Evolutionary conservation across 768 basidiomycete species (phyloP).

Genomic region (Mrakia frigida): DNA sequence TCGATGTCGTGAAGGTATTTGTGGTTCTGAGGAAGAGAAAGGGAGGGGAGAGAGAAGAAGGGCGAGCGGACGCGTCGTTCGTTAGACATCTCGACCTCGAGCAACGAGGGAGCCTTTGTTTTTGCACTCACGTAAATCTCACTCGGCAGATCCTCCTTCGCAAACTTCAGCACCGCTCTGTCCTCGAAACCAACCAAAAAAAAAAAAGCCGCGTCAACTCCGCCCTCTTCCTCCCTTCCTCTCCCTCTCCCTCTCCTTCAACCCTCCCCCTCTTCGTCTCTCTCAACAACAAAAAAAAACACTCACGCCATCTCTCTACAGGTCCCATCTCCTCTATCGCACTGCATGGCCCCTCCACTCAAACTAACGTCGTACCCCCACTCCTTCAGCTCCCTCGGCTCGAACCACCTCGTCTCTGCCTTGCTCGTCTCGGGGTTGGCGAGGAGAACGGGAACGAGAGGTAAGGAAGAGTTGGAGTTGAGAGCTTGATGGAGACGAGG

Average conservation of each 20-base stretch:
- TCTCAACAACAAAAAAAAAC: neutral
- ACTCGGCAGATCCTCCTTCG: neutral
- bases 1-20: conserved; percentile 30
- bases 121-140: neutral
- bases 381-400: conserved; percentile 6
- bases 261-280: too few relatives aligned
- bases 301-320: conserved; percentile 29
- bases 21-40: neutral
- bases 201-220: neutral
- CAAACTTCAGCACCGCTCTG: conserved; percentile 3
- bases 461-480: neutral
- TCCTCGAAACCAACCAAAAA: neutral
- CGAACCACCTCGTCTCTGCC: neutral
- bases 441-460: conserved; percentile 22
- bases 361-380: conserved; percentile 30
- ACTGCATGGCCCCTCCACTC: conserved; percentile 22
- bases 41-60: neutral
- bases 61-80: neutral
- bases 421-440: conserved; percentile 6
- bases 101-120: neutral
- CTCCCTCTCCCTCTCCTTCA: neutral
- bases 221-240: neutral
- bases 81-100: neutral
- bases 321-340: conserved; percentile 27
- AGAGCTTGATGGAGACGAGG: conserved; percentile 24